Percentiles rank a stretch among this genome's conserved stretches.
Evolutionary conservation across 306 rosid genomes (phyloP).

Genomic region (Aeschynomene evenia): DNA sequence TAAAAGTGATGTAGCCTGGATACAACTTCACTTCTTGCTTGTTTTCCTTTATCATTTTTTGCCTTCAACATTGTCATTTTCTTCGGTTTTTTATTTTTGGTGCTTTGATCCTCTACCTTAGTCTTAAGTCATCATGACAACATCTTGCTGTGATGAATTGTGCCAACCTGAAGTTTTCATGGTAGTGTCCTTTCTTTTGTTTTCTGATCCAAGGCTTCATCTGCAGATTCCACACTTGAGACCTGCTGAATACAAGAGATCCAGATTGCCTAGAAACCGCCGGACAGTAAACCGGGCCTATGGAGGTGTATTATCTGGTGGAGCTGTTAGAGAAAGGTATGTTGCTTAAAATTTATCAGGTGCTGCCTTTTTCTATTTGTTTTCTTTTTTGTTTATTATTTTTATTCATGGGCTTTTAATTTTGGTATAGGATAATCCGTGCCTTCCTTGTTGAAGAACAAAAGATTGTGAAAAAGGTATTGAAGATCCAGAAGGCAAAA

Average conservation of each 20-base stretch:
- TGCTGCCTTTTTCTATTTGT: neutral
- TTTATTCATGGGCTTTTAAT: neutral
- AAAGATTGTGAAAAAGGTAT: conserved; percentile 86
- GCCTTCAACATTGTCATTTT: neutral
- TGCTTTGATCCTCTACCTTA: no score
- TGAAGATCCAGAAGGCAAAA: conserved; percentile 93
- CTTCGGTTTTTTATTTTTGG: no score
- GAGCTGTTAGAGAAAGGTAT: conserved; percentile 87
- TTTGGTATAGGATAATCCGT: conserved; percentile 59
- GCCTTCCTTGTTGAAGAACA: conserved; percentile 93
- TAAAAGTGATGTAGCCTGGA: no score
- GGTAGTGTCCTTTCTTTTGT: neutral
- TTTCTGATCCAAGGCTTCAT: neutral
- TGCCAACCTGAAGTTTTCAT: neutral
- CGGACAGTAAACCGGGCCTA: conserved; percentile 79
- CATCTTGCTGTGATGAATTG: neutral
- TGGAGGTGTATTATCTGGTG: conserved; percentile 83
- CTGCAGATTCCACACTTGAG: conserved; percentile 85
- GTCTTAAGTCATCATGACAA: neutral
- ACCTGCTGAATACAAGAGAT: conserved; percentile 83
- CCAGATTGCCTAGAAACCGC: conserved; percentile 75
- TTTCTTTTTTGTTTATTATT: neutral
- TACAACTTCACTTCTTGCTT: neutral
- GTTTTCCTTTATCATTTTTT: neutral
- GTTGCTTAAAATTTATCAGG: neutral